phyloP scores from a whole-genome alignment of 257 asterid species.

The Fraxinus pennsylvanica region DNA sequence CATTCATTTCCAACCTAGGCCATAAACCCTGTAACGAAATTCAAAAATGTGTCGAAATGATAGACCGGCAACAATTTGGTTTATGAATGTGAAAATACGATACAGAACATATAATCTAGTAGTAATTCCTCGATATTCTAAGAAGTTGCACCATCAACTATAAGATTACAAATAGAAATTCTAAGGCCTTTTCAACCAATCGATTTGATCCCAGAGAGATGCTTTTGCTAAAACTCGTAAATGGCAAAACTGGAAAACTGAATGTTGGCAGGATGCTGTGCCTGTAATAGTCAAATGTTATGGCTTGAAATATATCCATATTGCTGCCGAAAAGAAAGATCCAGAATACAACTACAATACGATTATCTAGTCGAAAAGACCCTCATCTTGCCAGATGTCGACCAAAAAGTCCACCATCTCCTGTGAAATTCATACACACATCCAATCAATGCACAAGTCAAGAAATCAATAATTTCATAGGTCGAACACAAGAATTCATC shows the following conservation, averaged over 20 bases:
- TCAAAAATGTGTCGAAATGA: no score
- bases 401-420: conserved; percentile 95
- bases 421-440: conserved; percentile 40
- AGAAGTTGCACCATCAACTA: conserved; percentile 1
- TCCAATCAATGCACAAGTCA: background rate
- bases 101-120: background rate
- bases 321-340: conserved; percentile 15
- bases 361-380: conserved; percentile 62
- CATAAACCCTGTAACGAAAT: background rate
- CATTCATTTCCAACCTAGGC: background rate
- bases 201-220: background rate
- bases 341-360: conserved; percentile 21
- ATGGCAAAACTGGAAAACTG: background rate
- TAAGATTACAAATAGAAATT: conserved; percentile 22
- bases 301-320: conserved; percentile 1
- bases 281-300: background rate
- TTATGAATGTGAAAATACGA: background rate
- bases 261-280: background rate
- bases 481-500: background rate
- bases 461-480: background rate
- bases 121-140: conserved; percentile 3
- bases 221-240: background rate
- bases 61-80: background rate
- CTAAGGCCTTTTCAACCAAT: background rate
- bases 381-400: conserved; percentile 91